Evolutionary conservation across 495 filamentous ascomycete genomes (phyloP).

Genomic region (Achaetomiella virescens): DNA sequence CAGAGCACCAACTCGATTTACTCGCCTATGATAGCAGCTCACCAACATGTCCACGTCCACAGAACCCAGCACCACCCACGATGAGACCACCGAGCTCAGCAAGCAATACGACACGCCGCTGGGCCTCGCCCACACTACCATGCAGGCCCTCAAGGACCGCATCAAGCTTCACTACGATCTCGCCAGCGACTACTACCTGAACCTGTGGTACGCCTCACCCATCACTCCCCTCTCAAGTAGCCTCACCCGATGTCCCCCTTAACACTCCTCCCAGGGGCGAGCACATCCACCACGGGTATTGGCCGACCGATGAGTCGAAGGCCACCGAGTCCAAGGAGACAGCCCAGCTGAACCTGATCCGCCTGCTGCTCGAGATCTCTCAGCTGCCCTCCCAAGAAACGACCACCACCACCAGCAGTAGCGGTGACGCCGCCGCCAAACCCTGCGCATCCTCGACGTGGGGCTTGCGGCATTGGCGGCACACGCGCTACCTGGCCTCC

Average conservation of each 20-base stretch:
- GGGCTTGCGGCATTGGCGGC: constrained; percentile 53
- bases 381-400: neutral
- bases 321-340: constrained; percentile 44
- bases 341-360: constrained; percentile 46
- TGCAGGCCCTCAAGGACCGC: constrained; percentile 50
- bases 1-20: neutral
- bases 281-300: constrained; percentile 55
- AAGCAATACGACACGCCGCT: constrained; percentile 45
- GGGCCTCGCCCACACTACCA: constrained; percentile 45
- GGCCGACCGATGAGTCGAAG: constrained; percentile 36
- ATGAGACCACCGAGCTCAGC: constrained; percentile 28
- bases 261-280: constrained; percentile 41
- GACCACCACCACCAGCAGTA: neutral
- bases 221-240: neutral
- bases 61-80: neutral
- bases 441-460: constrained; percentile 43
- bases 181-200: constrained; percentile 50
- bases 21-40: neutral
- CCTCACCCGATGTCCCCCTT: too few relatives aligned
- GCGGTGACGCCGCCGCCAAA: neutral
- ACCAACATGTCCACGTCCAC: neutral
- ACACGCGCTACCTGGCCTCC: constrained; percentile 46
- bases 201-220: constrained; percentile 36
- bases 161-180: constrained; percentile 55
- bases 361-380: constrained; percentile 38